phyloP scores from a whole-genome alignment of 371 early-diverging fungal species.

The Zopfochytrium polystomum region DNA sequence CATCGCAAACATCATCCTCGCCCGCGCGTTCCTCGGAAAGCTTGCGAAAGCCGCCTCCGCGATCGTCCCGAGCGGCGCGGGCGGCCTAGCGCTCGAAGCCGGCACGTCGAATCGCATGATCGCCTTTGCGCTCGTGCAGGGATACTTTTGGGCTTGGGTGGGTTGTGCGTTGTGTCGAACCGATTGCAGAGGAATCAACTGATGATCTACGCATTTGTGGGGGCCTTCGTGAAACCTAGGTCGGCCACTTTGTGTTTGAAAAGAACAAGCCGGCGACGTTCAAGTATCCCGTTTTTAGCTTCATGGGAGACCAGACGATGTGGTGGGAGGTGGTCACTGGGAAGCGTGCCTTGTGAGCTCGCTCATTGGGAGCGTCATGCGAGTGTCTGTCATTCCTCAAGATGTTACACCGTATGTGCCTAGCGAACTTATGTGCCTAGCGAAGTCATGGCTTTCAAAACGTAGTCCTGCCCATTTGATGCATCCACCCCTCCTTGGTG shows the following conservation, averaged over 20 bases:
- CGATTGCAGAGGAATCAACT: no score
- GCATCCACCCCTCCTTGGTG: background rate
- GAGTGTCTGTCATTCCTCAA: background rate
- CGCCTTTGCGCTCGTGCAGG: slow-evolving; percentile 4
- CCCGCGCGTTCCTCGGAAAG: slow-evolving; percentile 5
- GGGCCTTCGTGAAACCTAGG: no score
- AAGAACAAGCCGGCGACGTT: slow-evolving; percentile 66
- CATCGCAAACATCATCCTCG: slow-evolving; percentile 1
- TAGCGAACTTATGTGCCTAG: slow-evolving; percentile 2
- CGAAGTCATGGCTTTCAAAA: no score
- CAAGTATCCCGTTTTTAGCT: slow-evolving; percentile 61
- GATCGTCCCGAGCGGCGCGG: no score
- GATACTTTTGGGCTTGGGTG: no score
- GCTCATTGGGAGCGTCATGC: background rate
- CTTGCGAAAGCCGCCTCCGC: background rate
- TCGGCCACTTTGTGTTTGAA: slow-evolving; percentile 66
- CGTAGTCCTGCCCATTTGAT: no score
- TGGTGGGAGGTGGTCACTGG: slow-evolving; percentile 52
- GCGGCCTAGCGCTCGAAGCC: no score
- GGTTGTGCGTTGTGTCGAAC: no score
- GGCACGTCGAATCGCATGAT: no score
- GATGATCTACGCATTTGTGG: background rate
- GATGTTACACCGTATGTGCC: background rate
- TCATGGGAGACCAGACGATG: slow-evolving; percentile 62
- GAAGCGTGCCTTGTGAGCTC: slow-evolving; percentile 27